Conservation (phyloP, 2,329 filamentous ascomycete genomes). For the Neofusicoccum cordaticola region DNA sequence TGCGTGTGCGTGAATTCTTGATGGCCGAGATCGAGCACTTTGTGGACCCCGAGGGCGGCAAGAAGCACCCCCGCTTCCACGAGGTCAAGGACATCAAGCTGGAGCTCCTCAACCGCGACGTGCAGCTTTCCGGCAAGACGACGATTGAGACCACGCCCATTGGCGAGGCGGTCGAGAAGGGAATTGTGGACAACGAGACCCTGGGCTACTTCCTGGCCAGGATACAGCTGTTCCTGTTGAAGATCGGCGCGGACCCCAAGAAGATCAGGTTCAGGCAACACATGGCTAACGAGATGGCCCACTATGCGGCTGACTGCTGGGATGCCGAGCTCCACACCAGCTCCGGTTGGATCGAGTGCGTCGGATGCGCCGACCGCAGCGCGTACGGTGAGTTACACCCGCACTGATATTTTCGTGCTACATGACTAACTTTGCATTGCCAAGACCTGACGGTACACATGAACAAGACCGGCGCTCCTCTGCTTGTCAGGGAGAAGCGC, state of each 20-base stretch:
- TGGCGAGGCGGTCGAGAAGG: slow-evolving; percentile 77
- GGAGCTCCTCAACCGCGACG: slow-evolving; percentile 76
- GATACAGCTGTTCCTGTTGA: slow-evolving; percentile 85
- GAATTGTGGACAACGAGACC: slow-evolving; percentile 93
- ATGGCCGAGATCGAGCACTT: slow-evolving; percentile 99
- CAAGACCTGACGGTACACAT: slow-evolving; percentile 77
- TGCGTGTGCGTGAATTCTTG: slow-evolving; percentile 93
- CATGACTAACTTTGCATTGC: slow-evolving; percentile 55
- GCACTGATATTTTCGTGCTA: slow-evolving; percentile 76
- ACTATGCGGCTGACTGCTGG: slow-evolving; percentile 97
- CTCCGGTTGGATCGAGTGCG: slow-evolving; percentile 97
- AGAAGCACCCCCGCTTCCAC: slow-evolving; percentile 86
- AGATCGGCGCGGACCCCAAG: slow-evolving; percentile 78
- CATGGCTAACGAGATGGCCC: slow-evolving; percentile 87
- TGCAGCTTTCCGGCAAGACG: slow-evolving; percentile 84
- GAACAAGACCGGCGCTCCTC: slow-evolving; percentile 79
- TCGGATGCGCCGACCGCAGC: slow-evolving; percentile 92
- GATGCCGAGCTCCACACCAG: slow-evolving; percentile 89
- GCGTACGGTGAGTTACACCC: slow-evolving; percentile 66
- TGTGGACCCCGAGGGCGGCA: slow-evolving; percentile 89
- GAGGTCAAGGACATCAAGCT: slow-evolving; percentile 84
- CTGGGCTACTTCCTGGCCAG: slow-evolving; percentile 95
- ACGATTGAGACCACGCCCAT: slow-evolving; percentile 70
- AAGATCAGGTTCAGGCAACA: slow-evolving; percentile 98
- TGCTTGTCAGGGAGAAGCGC: slow-evolving; percentile 80